Evolutionary conservation across 768 basidiomycete genomes (phyloP).

Genomic region (Leucosporidium creatinivorum): DNA sequence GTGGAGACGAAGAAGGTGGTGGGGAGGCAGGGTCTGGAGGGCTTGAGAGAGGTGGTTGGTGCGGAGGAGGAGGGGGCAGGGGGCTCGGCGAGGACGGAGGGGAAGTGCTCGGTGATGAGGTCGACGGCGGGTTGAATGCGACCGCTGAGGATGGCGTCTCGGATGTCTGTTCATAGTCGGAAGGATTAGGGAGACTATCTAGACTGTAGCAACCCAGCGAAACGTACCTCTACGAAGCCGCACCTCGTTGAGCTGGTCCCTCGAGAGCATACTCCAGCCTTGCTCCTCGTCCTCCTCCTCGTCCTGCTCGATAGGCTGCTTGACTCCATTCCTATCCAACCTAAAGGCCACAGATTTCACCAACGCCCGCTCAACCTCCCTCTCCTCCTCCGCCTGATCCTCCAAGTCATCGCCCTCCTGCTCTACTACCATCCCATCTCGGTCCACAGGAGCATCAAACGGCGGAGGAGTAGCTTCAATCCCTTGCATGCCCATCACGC

Average conservation of each 20-base stretch:
- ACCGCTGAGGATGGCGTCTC: constrained; percentile 62
- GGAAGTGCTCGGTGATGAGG: constrained; percentile 65
- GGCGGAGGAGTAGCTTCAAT: constrained; percentile 23
- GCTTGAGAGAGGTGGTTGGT: neutral
- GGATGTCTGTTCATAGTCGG: constrained; percentile 52
- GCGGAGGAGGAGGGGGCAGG: neutral
- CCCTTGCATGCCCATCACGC: constrained; percentile 21
- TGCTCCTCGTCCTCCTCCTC: neutral
- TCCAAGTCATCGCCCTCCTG: neutral
- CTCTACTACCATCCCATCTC: neutral
- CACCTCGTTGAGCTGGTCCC: constrained; percentile 1
- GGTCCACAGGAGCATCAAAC: neutral
- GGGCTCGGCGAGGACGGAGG: constrained; percentile 52
- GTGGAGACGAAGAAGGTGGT: neutral
- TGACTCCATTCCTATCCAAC: neutral
- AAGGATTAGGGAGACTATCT: too few relatives aligned
- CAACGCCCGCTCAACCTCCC: neutral
- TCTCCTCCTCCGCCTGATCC: neutral
- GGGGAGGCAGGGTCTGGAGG: neutral
- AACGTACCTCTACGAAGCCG: constrained; percentile 13
- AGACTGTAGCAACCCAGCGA: too few relatives aligned
- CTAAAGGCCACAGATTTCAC: constrained; percentile 8
- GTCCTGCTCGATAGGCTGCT: neutral
- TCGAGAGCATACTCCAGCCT: neutral
- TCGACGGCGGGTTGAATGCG: constrained; percentile 63